Evolutionary conservation across 2,329 filamentous ascomycete species (phyloP).

Genomic region (Orbilia javanica): DNA sequence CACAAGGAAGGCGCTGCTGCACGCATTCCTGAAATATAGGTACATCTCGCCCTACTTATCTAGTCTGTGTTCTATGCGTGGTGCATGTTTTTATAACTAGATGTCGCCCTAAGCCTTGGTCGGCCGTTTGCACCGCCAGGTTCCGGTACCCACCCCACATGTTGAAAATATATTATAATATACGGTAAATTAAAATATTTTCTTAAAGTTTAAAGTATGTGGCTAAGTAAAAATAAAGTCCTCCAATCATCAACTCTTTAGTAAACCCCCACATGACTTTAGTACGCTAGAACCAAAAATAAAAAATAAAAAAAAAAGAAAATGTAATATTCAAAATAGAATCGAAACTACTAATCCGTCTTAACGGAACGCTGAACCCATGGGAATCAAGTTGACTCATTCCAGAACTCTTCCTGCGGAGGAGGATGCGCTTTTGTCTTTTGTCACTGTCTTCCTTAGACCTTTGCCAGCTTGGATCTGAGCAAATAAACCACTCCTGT

Average conservation of each 20-base stretch:
- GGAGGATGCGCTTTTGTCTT: slow-evolving; percentile 81
- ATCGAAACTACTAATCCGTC: neutral
- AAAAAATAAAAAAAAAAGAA: too few relatives aligned
- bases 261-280: neutral
- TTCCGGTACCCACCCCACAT: too few relatives aligned
- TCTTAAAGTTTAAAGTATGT: neutral
- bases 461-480: slow-evolving; percentile 80
- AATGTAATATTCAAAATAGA: slow-evolving; percentile 12
- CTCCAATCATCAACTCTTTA: neutral
- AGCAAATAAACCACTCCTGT: slow-evolving; percentile 74
- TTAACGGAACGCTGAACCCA: neutral
- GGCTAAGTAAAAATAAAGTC: neutral
- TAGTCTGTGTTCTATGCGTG: too few relatives aligned
- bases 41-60: too few relatives aligned
- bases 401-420: slow-evolving; percentile 80
- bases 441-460: slow-evolving; percentile 88
- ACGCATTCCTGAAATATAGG: too few relatives aligned
- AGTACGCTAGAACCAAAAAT: neutral
- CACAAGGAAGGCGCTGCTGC: too few relatives aligned
- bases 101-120: too few relatives aligned
- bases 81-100: too few relatives aligned
- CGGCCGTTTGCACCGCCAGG: too few relatives aligned
- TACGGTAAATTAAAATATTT: too few relatives aligned
- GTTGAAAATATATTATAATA: neutral
- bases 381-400: slow-evolving; percentile 39